Conservation (phyloP, 2,329 filamentous ascomycete species). For the Exophiala dermatitidis region DNA sequence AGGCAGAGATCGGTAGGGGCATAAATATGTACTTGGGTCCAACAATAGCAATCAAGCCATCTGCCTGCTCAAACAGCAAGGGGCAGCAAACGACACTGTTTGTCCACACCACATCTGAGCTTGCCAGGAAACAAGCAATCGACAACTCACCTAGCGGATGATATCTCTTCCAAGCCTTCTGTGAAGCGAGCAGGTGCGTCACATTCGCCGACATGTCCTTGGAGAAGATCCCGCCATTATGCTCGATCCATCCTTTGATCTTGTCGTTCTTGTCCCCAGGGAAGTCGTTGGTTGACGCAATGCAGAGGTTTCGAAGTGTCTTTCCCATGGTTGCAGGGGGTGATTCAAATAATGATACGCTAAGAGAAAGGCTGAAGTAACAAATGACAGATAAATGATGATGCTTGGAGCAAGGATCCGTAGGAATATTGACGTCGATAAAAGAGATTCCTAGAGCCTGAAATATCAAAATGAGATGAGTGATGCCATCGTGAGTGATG, state of each 20-base stretch:
- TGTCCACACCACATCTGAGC: background rate
- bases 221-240: slow-evolving; percentile 55
- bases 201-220: slow-evolving; percentile 47
- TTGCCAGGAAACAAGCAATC: background rate
- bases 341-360: no score
- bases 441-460: no score
- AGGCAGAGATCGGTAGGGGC: background rate
- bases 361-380: no score
- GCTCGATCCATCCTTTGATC: slow-evolving; percentile 58
- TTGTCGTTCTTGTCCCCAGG: slow-evolving; percentile 45
- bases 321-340: slow-evolving; percentile 7
- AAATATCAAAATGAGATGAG: no score
- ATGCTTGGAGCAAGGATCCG: no score
- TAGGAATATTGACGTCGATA: no score
- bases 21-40: no score
- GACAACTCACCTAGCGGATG: slow-evolving; percentile 35
- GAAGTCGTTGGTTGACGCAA: slow-evolving; percentile 56
- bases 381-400: no score
- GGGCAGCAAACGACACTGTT: no score
- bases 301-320: slow-evolving; percentile 46
- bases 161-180: slow-evolving; percentile 52
- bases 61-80: no score
- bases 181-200: slow-evolving; percentile 66
- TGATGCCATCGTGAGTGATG: no score
- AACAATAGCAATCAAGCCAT: no score